Evolutionary conservation across 768 basidiomycete genomes (phyloP), one percentile per base, ranked within the genome.

Genomic region (Tricholoma flavovirens): DNA sequence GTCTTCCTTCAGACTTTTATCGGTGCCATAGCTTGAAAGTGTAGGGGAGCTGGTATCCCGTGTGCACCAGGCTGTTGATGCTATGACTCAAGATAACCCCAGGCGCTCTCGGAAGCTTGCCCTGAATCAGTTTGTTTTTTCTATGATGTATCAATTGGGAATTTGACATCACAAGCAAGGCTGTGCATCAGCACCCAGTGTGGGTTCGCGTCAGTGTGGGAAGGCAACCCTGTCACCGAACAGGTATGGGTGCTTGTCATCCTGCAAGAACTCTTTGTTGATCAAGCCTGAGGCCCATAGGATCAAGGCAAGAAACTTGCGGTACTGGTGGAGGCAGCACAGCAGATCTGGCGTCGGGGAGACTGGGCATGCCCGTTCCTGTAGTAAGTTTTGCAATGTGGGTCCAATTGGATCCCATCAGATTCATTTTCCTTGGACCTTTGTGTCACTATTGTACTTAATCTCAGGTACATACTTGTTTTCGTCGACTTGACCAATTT

Each of bases 161-260:
- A 22, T 42, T 26, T 56, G 43, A 46, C 52, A 22, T 43, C 52
- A 51, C 19, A 45, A 40, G 24, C 59, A 81, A 48, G 81, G 61
- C 66, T 86, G 9, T 78, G 76, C 59, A 77, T 84, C 55, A 81
- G 80, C 54, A 76, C 82, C n/a, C 83, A 84, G 62, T 86, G 84
- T 60, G 84, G 84, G 4, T 84, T 83, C 62, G 82, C 83, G 8
- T 78, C 77, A 0, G 77, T 80, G 19, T 79, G 79, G 71, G 77
- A 83, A 61, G 82, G 82, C 0, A 83, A 84, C 65, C 75, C 77
- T 5, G 60, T 85, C 26, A 77, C 74, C 15, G 77, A 80, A 67
- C 72, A 77, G 67, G 79, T 75, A 60, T 56, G 65, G 56, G 22
- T 49, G n/a, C n/a, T 1, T 53, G 22, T 45, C 21, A 3, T 45